Conservation (phyloP, 176 grass and related monocot species). For the Hordeum vulgare region MorexV3_pseudomolecules_assembly NC_058519.1:12779553-12780052, state of each 20-base stretch:
- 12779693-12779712: not conserved
- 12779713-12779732: not conserved
- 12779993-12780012: conserved; percentile 34
- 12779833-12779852: not conserved
- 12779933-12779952: conserved; percentile 12
- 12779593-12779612: not conserved
- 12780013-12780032: conserved; percentile 4
- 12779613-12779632: not conserved
- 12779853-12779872: conserved; percentile 48
- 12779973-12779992: conserved; percentile 21
- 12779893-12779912: conserved; percentile 26
- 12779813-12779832: conserved; percentile 8
- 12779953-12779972: not conserved
- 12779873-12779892: conserved; percentile 27
- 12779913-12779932: conserved; percentile 16
- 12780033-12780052: not conserved
- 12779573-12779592: not conserved
- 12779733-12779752: not conserved
- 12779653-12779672: not conserved
- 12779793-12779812: not conserved
- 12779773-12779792: not conserved
- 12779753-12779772: not conserved
- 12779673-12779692: not conserved
- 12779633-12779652: not conserved
- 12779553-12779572: not conserved